A percentile compares a stretch with the other conserved stretches of the same genome.
phyloP scores from a whole-genome alignment of 1,284 basidiomycete species.

The Rhodotorula sp. region DNA sequence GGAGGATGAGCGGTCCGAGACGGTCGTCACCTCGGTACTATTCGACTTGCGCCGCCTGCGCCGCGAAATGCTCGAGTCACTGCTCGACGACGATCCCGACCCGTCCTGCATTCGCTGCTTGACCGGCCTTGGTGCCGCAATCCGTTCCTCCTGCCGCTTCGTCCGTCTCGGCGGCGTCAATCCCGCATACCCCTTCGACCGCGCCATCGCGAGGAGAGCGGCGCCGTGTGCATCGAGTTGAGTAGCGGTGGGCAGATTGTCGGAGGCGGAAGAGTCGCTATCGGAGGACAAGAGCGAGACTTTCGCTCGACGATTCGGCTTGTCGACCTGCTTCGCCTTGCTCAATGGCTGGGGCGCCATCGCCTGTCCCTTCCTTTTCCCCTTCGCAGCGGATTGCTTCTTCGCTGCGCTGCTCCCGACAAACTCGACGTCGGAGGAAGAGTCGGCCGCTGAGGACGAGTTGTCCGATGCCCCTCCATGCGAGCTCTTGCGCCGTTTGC shows the following conservation, averaged over 20 bases:
- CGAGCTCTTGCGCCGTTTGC: slow-evolving; percentile 13
- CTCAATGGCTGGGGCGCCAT: neutral
- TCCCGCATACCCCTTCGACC: slow-evolving; percentile 10
- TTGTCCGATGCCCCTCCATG: no score
- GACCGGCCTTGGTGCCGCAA: neutral
- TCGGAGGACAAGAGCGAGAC: slow-evolving; percentile 1
- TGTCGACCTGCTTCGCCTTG: neutral
- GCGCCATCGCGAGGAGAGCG: slow-evolving; percentile 3
- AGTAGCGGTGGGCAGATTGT: slow-evolving; percentile 11
- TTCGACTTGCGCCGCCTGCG: slow-evolving; percentile 1
- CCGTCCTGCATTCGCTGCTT: neutral
- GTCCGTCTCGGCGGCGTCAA: slow-evolving; percentile 3
- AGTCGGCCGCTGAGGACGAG: neutral
- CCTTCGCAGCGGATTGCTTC: neutral
- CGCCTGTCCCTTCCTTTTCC: neutral
- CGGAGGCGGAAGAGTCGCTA: neutral
- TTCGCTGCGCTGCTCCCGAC: neutral
- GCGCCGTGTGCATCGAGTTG: slow-evolving; percentile 11
- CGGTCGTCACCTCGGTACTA: slow-evolving; percentile 15
- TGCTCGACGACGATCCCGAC: neutral
- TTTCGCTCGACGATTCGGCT: neutral
- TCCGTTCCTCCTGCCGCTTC: neutral
- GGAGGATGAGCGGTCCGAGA: slow-evolving; percentile 18
- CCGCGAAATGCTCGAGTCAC: neutral
- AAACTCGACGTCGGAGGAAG: slow-evolving; percentile 17